phyloP scores from a whole-genome alignment of 805 yeast genomes.

The Metschnikowia drakensbergensis region DNA sequence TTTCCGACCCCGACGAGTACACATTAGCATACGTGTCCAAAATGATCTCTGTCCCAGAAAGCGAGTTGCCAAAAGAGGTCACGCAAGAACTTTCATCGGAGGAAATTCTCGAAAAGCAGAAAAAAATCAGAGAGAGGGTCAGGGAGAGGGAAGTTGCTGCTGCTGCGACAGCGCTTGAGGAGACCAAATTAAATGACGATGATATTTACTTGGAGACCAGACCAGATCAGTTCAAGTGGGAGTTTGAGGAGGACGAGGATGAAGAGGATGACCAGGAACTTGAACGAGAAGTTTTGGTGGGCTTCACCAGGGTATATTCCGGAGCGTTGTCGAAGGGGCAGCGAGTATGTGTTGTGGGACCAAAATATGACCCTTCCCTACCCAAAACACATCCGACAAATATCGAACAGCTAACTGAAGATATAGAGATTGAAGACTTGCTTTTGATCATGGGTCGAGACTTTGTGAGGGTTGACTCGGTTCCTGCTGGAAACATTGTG shows the following conservation, averaged over 20 bases:
- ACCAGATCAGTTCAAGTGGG: slow-evolving; percentile 42
- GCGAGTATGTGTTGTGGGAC: slow-evolving; percentile 72
- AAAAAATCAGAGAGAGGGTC: slow-evolving; percentile 64
- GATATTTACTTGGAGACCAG: slow-evolving; percentile 23
- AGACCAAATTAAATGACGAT: slow-evolving; percentile 22
- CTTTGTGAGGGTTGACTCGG: slow-evolving; percentile 66
- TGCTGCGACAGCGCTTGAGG: slow-evolving; percentile 20
- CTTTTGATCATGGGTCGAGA: slow-evolving; percentile 92
- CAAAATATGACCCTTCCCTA: slow-evolving; percentile 70
- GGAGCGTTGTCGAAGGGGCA: slow-evolving; percentile 80
- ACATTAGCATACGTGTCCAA: slow-evolving; percentile 79
- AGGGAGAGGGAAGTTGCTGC: slow-evolving; percentile 59
- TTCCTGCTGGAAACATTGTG: slow-evolving; percentile 93
- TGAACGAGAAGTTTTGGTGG: slow-evolving; percentile 67
- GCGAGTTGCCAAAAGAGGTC: slow-evolving; percentile 64
- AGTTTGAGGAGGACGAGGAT: slow-evolving; percentile 50
- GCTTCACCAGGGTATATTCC: slow-evolving; percentile 83
- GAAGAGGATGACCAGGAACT: slow-evolving; percentile 43
- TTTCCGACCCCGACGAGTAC: slow-evolving; percentile 51
- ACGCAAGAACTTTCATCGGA: slow-evolving; percentile 42
- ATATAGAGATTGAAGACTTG: slow-evolving; percentile 61
- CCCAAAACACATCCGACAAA: slow-evolving; percentile 30
- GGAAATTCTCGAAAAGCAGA: slow-evolving; percentile 59
- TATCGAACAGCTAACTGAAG: slow-evolving; percentile 52
- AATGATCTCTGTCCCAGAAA: slow-evolving; percentile 78